A percentile compares a stretch with the other conserved stretches of the same genome.
phyloP scores from a whole-genome alignment of 73 alveolate genomes.

The Paramecium sonneborni region DNA sequence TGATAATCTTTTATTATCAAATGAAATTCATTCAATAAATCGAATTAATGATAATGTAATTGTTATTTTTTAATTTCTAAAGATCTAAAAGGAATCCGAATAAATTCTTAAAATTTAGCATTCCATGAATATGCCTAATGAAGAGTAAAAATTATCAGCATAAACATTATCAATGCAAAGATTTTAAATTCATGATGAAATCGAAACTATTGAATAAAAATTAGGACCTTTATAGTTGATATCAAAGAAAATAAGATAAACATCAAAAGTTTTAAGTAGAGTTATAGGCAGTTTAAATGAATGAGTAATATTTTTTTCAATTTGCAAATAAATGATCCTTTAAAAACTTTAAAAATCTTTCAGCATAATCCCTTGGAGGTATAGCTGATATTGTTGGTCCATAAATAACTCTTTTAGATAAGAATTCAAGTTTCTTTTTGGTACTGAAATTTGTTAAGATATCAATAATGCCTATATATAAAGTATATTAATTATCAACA shows the following conservation, averaged over 20 bases:
- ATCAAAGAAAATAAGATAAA: background rate
- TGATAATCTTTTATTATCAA: background rate
- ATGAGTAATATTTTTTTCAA: conserved; percentile 16
- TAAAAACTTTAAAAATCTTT: conserved; percentile 50
- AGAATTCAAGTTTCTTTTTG: conserved; percentile 88
- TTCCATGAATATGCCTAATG: background rate
- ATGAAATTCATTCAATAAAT: background rate
- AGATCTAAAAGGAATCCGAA: background rate
- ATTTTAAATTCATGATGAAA: background rate
- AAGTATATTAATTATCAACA: conserved; percentile 34
- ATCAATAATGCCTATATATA: conserved; percentile 84
- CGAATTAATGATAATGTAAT: background rate
- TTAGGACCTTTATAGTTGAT: conserved; percentile 6
- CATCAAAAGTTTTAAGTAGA: background rate
- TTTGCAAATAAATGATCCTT: conserved; percentile 5
- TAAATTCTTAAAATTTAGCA: background rate
- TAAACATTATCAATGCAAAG: background rate
- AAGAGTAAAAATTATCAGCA: background rate
- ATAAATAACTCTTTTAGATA: conserved; percentile 76
- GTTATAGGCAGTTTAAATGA: conserved; percentile 20
- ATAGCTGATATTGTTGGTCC: conserved; percentile 70
- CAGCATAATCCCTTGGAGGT: conserved; percentile 64
- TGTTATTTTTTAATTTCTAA: background rate
- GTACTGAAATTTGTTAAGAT: conserved; percentile 87
- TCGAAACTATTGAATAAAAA: background rate